Evolutionary conservation across 768 basidiomycete species (phyloP).

Genomic region (Xerocomellus intermedius): DNA sequence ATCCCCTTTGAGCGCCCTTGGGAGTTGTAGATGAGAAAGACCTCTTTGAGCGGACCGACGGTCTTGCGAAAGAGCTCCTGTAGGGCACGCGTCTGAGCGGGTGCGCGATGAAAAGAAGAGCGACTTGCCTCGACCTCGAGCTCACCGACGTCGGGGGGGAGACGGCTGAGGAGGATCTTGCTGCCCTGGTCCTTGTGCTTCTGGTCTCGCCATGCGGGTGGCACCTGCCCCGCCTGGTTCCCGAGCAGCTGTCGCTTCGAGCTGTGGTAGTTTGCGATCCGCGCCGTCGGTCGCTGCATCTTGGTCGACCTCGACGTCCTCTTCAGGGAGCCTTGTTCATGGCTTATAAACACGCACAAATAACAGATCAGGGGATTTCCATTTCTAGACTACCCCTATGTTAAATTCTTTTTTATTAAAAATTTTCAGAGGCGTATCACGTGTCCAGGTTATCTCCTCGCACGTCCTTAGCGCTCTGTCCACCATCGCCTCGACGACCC

Average conservation of each 20-base stretch:
- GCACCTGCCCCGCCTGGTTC: constrained; percentile 50
- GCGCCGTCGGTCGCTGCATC: not conserved
- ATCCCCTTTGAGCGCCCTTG: constrained; percentile 77
- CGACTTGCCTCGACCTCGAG: constrained; percentile 62
- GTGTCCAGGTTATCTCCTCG: not conserved
- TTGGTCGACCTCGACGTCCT: not conserved
- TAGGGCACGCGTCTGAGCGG: constrained; percentile 10
- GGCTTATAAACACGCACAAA: not conserved
- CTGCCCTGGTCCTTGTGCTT: constrained; percentile 48
- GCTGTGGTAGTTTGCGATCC: constrained; percentile 49
- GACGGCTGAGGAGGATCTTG: constrained; percentile 63
- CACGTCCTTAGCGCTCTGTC: not conserved
- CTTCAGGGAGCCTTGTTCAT: not conserved
- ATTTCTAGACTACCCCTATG: not conserved
- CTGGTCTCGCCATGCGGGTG: constrained; percentile 59
- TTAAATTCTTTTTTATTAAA: no score
- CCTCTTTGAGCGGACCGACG: constrained; percentile 68
- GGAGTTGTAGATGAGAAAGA: constrained; percentile 71
- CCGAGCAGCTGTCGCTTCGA: constrained; percentile 59
- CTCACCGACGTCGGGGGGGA: constrained; percentile 69
- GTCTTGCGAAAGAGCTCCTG: constrained; percentile 78
- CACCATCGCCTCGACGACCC: no score
- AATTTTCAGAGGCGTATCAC: not conserved
- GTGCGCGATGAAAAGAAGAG: not conserved
- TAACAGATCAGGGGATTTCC: not conserved